Base-by-base conservation (phyloP, 108 stramenopile species). In the Nitzschia inconspicua region DNA sequence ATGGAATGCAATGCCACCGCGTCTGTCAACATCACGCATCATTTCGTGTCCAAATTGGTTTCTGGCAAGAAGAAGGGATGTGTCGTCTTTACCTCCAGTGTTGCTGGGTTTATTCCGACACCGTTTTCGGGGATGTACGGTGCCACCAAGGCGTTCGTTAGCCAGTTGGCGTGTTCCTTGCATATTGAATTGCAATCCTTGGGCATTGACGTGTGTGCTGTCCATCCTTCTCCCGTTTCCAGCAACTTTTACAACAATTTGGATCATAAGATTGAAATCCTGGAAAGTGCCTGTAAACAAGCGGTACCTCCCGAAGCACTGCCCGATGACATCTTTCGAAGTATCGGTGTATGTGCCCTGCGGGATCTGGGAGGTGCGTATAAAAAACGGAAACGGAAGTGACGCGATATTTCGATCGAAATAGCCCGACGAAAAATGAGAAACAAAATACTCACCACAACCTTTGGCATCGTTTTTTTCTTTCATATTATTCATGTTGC, bases 71-170 rank as follows among this genome's bases (percentile, higher is more conserved):
- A 76, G 24, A 85, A 69, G 41, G 96, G 98, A 32, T 97, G 96
- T 63, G 74, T 98, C 58, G 91, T 98, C 31, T 99, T 98, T 61
- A 99, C 99, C 0, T 95, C 93, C 19, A 91, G 88, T 50, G 96
- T 95, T 10, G 95, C 96, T n/a, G 97, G 93, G 0, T 97, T 94
- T 70, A 96, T 98, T 56, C 98, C 99, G 6, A 91, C 96, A 0
- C 99, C 99, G 8, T 99, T 97, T 70, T 94, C 96, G 4, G 95
- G 92, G 53, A 91, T 94, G 79, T 99, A 99, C 66, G 99, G 97
- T 16, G 92, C 96, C 9, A 98, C 98, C 43, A 98, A 99, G 89
- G 97, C 98, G 5, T 99, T 98, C 83, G 84, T 98, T 13, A 84
- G 87, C 14, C 94, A 96, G 63, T 68, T 95, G 40, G 95, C 97